A percentile compares a stretch with the other conserved stretches of the same genome.
Evolutionary conservation across 2,329 filamentous ascomycete genomes (phyloP).

Genomic region (Talaromyces pinophilus): DNA sequence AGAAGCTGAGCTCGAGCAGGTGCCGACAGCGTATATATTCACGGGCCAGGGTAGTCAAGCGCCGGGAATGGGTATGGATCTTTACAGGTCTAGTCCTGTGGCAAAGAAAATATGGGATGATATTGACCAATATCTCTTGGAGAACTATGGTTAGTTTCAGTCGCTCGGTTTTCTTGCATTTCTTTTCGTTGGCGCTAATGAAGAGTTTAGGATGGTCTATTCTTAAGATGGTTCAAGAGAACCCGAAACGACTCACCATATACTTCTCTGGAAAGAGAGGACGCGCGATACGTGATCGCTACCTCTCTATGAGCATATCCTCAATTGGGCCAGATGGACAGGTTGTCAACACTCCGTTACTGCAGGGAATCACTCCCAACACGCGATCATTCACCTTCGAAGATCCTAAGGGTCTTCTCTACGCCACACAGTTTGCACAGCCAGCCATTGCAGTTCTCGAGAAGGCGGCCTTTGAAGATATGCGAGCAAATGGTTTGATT

Average conservation of each 20-base stretch:
- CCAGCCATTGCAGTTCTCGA: constrained; percentile 97
- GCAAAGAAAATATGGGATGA: constrained; percentile 97
- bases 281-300: constrained; percentile 96
- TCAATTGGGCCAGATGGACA: constrained; percentile 64
- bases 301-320: constrained; percentile 86
- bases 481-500: constrained; percentile 94
- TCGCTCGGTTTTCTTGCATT: neutral
- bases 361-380: constrained; percentile 91
- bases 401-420: constrained; percentile 89
- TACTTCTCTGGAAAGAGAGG: constrained; percentile 95
- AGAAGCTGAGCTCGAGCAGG: constrained; percentile 95
- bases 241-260: constrained; percentile 96
- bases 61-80: constrained; percentile 99
- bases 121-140: constrained; percentile 95
- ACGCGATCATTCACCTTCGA: constrained; percentile 96
- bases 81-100: constrained; percentile 88
- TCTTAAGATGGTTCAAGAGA: constrained; percentile 98
- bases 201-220: constrained; percentile 67
- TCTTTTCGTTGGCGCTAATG: neutral
- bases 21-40: constrained; percentile 87
- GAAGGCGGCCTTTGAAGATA: constrained; percentile 98
- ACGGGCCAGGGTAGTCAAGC: constrained; percentile 98
- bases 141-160: constrained; percentile 73
- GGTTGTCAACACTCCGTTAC: constrained; percentile 91
- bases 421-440: constrained; percentile 97